Evolutionary conservation across 768 basidiomycete genomes (phyloP).

Genomic region (Cystobasidium onofrii): DNA sequence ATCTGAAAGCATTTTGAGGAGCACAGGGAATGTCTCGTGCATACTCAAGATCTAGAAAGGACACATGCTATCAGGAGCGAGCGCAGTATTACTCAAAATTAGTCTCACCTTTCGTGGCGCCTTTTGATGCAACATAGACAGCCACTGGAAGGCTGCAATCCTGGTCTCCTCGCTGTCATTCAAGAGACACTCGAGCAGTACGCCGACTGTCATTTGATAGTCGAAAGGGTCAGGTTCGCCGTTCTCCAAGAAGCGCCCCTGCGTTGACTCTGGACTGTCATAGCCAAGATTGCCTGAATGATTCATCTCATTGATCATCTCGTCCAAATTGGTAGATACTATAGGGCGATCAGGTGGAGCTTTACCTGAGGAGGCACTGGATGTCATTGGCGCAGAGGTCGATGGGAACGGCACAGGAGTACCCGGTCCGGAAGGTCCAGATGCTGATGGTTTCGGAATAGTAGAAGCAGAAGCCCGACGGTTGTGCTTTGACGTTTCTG

Average conservation of each 20-base stretch:
- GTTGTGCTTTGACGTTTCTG: not conserved
- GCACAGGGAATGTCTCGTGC: constrained; percentile 65
- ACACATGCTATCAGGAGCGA: not conserved
- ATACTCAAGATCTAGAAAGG: constrained; percentile 73
- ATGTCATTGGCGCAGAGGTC: not conserved
- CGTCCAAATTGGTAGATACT: constrained; percentile 12
- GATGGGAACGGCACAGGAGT: constrained; percentile 12
- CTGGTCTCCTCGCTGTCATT: constrained; percentile 95
- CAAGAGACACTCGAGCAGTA: constrained; percentile 82
- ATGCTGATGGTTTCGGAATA: not conserved
- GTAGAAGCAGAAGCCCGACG: not conserved
- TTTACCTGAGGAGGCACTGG: not conserved
- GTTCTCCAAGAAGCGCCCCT: not conserved
- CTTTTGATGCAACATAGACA: constrained; percentile 97
- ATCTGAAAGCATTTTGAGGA: constrained; percentile 91
- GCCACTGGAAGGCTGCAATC: constrained; percentile 91
- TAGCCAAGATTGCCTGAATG: constrained; percentile 2
- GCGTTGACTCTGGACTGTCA: not conserved
- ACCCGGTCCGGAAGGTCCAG: not conserved
- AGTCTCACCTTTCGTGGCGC: constrained; percentile 78
- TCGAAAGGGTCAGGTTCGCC: constrained; percentile 61
- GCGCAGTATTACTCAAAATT: not conserved
- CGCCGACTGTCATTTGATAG: constrained; percentile 85
- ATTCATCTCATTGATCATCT: constrained; percentile 25
- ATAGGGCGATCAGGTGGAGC: not conserved